These are phyloP conservation scores for Arabidopsis hybrid DNA, from an alignment of 441 rosid genomes.

Conservation along the genomic window DNA sequence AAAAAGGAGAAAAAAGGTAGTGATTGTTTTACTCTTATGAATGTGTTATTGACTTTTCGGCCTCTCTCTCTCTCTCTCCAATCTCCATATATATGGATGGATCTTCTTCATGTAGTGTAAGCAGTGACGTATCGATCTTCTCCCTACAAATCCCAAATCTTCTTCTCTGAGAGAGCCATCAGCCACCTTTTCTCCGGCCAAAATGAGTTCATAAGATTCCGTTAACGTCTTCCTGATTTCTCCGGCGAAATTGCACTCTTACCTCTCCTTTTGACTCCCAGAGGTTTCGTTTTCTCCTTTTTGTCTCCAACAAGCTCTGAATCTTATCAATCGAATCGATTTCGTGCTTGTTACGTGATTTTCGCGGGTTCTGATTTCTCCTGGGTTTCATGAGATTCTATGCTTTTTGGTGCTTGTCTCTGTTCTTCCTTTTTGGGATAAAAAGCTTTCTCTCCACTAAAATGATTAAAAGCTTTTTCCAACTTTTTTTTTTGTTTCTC, in stretches of 20 bases:
- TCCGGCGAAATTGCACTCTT: slow-evolving; percentile 9
- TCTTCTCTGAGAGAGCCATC: slow-evolving; percentile 1
- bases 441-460: slow-evolving; percentile 27
- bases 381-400: slow-evolving; percentile 24
- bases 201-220: slow-evolving; percentile 7
- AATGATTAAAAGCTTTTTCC: background rate
- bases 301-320: slow-evolving; percentile 1
- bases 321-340: slow-evolving; percentile 21
- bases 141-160: slow-evolving; percentile 16
- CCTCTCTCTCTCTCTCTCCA: background rate
- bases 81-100: too few species aligned
- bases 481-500: background rate
- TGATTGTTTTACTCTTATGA: too few species aligned
- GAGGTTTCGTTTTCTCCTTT: slow-evolving; percentile 18
- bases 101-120: slow-evolving; percentile 24
- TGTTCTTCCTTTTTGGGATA: slow-evolving; percentile 32
- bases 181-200: slow-evolving; percentile 15
- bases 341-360: slow-evolving; percentile 31
- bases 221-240: slow-evolving; percentile 28
- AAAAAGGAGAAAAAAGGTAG: too few species aligned
- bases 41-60: slow-evolving; percentile 25
- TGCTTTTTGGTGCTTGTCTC: slow-evolving; percentile 32
- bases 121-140: slow-evolving; percentile 41
- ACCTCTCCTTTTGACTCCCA: slow-evolving; percentile 22
- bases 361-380: background rate